Evolutionary conservation across 2,329 filamentous ascomycete species (phyloP), one percentile per base, ranked within the genome.

Genomic region (Epichloe sibirici): DNA sequence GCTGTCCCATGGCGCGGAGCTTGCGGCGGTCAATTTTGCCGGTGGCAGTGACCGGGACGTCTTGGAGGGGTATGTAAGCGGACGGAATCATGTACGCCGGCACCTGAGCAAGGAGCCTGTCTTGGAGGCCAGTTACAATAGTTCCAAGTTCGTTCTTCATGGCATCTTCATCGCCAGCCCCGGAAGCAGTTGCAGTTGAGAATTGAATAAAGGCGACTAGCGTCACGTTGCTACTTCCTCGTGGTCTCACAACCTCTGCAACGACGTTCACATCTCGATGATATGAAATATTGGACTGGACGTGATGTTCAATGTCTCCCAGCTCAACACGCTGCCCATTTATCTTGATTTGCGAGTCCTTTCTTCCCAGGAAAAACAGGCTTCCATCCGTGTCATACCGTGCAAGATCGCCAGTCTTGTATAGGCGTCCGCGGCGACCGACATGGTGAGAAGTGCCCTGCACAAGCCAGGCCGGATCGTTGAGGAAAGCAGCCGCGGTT

Each of bases 341-440:
- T 15, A 81, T 63, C 61, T 81, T 81, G 31, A 80, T 69, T 59
- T 65, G 62, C 5, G 50, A 53, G 57, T 80, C 77, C 56, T 74
- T 75, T 38, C 77, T 67, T 47, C 60, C 60, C 7, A 60, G 37
- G 47, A 61, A 65, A 59, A 51, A 45, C 57, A 71, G 15, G 52
- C 59, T 49, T 54, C 64, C 55, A 61, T 64, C 51, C 35, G 61
- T 52, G 58, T 61, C 51, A 35, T 57, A 58, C 53, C 59, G 48
- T 43, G 63, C 59, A 48, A 65, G 45, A 48, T 66, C 62, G n/a
- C 73, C 72, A 3, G 72, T 73, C 45, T 53, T 57, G 38, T 59
- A 61, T 5, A 76, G 56, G 5, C 53, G 52, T 11, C 56, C 55
- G 58, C 56, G 7, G 64, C 68, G 54, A 70, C 66, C 5, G 57